Base-by-base conservation (phyloP, 2,329 filamentous ascomycete species). In the Fusarium camptoceras region DNA sequence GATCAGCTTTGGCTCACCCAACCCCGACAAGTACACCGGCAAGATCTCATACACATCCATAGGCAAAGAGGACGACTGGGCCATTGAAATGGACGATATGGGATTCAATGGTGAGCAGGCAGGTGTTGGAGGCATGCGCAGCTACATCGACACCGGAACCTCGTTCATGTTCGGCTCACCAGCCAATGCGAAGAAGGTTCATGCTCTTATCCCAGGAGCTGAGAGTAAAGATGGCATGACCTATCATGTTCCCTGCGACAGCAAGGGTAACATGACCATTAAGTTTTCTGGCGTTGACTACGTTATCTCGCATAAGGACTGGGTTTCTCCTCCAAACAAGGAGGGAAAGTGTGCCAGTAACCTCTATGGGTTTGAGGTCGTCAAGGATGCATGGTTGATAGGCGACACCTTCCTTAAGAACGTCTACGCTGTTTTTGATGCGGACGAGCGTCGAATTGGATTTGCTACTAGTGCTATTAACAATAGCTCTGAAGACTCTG, bases 331-430 rank as follows among this genome's bases (percentile, higher is more conserved):
- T 37, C 80, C 83, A 25, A 75, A 82, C 56, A 74, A 73, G 51
- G 75, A 80, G n/a, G 84, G 83, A 28, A 78, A 78, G 28, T 91
- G 89, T 76, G 85, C 88, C 20, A 94, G 92, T 77, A 94, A 92
- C 73, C 87, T 97, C 37, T 90, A 94, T 55, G 92, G 91, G 3
- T 85, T 89, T 27, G 87, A 91, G 76, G 88, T 92, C 16, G 89
- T 93, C 48, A 81, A 84, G 1, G 84, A 83, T 73, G 73, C 89
- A 28, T 97, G 94, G 93, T 84, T 97, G n/a, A 80, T 97, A 2
- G 94, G 94, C 3, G 94, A 94, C 71, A 88, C 91, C 1, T 97
- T 97, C 74, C 81, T 97, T 66, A 97, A 97, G 82, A 97, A 97
- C 73, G 94, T 97, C 18, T 97, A 97, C 77, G 85, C 89, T 3